Conservation (phyloP, 163 green algal species). For the Scenedesmus sp. region DNA sequence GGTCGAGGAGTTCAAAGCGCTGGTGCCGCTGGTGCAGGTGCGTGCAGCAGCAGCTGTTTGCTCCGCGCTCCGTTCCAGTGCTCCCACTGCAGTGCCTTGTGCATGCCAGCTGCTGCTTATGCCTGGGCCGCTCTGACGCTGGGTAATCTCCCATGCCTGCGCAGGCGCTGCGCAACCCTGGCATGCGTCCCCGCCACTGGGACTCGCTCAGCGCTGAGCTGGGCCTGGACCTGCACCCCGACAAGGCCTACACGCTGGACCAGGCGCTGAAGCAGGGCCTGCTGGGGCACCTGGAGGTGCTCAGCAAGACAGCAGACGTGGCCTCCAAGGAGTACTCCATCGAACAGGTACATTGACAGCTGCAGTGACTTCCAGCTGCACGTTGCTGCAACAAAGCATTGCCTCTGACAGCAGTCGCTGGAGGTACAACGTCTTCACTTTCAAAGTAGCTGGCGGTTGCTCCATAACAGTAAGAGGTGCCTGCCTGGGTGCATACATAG, state of each 20-base stretch:
- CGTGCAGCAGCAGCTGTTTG: background rate
- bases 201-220: constrained; percentile 55
- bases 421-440: background rate
- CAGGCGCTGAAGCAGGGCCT: constrained; percentile 59
- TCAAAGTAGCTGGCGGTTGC: background rate
- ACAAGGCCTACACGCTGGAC: constrained; percentile 47
- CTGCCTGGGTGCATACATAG: background rate
- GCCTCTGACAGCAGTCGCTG: background rate
- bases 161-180: constrained; percentile 83
- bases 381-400: background rate
- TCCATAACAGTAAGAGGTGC: background rate
- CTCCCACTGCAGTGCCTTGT: background rate
- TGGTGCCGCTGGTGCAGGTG: constrained; percentile 61
- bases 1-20: constrained; percentile 86
- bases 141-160: constrained; percentile 5
- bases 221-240: constrained; percentile 58
- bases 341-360: constrained; percentile 59
- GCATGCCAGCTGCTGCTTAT: background rate
- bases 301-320: constrained; percentile 56
- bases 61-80: background rate
- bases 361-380: background rate
- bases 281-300: constrained; percentile 64
- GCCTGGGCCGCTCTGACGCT: background rate
- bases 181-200: constrained; percentile 84
- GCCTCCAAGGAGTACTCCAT: constrained; percentile 81